Conservation (phyloP, 2,329 filamentous ascomycete species). For the Neopestalotiopsis sp. region DNA sequence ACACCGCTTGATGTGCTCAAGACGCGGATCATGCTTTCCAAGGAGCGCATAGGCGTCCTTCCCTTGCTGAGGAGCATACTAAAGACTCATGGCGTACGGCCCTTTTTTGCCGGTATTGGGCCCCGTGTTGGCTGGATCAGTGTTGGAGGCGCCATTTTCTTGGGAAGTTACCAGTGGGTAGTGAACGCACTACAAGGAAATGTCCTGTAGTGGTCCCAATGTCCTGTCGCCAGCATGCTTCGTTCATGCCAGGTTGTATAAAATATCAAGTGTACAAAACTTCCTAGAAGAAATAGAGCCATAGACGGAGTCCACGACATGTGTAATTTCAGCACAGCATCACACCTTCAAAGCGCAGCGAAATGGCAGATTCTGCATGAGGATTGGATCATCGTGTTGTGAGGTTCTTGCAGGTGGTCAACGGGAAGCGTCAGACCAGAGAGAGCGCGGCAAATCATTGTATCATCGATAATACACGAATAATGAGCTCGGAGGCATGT, state of each 20-base stretch:
- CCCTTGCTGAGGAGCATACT: slow-evolving; percentile 69
- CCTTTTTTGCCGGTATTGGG: slow-evolving; percentile 78
- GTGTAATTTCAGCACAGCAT: background rate
- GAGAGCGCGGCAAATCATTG: too few relatives aligned
- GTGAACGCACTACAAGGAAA: slow-evolving; percentile 71
- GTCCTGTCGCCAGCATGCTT: background rate
- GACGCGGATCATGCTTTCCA: slow-evolving; percentile 92
- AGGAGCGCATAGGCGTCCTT: slow-evolving; percentile 65
- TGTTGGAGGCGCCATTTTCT: slow-evolving; percentile 89
- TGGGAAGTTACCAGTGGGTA: slow-evolving; percentile 91
- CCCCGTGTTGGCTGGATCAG: slow-evolving; percentile 95
- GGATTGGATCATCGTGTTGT: too few relatives aligned
- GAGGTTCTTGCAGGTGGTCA: too few relatives aligned
- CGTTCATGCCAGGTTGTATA: background rate
- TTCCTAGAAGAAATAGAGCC: background rate
- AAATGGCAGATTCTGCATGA: too few relatives aligned
- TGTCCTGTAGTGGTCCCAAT: background rate
- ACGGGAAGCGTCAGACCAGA: too few relatives aligned
- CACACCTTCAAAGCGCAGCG: too few relatives aligned
- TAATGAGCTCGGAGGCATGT: too few relatives aligned
- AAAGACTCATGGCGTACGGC: slow-evolving; percentile 65
- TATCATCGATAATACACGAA: too few relatives aligned
- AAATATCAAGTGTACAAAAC: background rate
- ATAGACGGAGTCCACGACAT: background rate
- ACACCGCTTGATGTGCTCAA: slow-evolving; percentile 97